Conservation (phyloP, 129 eudicot species). For the Rutidosis leptorrhynchoides region DNA sequence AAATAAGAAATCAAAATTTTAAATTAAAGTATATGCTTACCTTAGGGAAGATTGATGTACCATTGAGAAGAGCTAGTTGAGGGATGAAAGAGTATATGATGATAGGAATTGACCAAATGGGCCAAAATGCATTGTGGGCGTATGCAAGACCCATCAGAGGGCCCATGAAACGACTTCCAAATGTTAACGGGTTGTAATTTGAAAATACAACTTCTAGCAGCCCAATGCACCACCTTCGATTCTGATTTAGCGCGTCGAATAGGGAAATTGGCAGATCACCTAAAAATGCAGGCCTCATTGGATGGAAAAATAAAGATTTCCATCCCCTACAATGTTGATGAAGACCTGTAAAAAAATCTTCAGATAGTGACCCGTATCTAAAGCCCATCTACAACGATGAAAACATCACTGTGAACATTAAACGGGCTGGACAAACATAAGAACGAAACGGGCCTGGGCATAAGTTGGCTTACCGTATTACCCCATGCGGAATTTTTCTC, state of each 20-base stretch:
- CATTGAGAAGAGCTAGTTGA: slow-evolving; percentile 65
- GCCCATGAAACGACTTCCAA: slow-evolving; percentile 48
- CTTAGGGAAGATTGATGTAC: slow-evolving; percentile 49
- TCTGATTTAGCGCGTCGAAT: slow-evolving; percentile 50
- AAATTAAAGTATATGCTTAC: slow-evolving; percentile 42
- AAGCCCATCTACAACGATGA: slow-evolving; percentile 57
- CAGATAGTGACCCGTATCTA: slow-evolving; percentile 70
- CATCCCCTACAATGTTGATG: slow-evolving; percentile 71
- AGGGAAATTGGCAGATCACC: slow-evolving; percentile 67
- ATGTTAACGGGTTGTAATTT: slow-evolving; percentile 53
- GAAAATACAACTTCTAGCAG: slow-evolving; percentile 58
- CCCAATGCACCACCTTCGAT: slow-evolving; percentile 72
- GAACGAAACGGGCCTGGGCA: neutral
- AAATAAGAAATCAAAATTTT: too few relatives aligned
- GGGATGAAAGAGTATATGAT: slow-evolving; percentile 64
- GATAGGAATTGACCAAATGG: slow-evolving; percentile 64
- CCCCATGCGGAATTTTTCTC: slow-evolving; percentile 70
- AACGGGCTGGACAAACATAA: neutral
- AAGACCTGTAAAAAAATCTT: slow-evolving; percentile 76
- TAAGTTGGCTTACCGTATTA: slow-evolving; percentile 36
- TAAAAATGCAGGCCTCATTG: slow-evolving; percentile 69
- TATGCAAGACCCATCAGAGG: slow-evolving; percentile 54
- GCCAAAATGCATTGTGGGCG: slow-evolving; percentile 55
- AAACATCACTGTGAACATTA: neutral
- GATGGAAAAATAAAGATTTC: slow-evolving; percentile 62